Evolutionary conservation across 306 rosid species (phyloP), one percentile per base, ranked within the genome.

Genomic region (Lathyrus aphaca): DNA sequence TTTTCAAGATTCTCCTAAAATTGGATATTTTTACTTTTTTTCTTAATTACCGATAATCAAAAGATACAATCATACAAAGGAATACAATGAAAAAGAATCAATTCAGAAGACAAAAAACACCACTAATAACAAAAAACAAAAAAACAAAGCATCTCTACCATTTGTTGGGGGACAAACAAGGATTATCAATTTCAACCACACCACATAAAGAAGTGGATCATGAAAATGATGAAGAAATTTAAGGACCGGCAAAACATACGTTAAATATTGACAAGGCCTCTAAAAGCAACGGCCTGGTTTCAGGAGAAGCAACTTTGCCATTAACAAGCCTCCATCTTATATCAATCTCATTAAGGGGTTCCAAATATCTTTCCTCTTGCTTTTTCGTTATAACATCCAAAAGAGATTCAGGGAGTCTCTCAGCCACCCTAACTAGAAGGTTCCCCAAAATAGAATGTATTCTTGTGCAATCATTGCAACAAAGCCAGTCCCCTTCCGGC

Each of bases 401-500:
- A 43, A 81, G 91, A 60, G 89, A 76, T 54, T 89, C 90, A 21
- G 90, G 95, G 71, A 94, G 92, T 77, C 80, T 87, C 77, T 94
- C 97, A 61, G 85, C 83, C 70, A 80, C 95, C 75, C 81, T 70
- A 51, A 78, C 71, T 53, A 94, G 84, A 63, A 89, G 81, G 78
- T 86, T 85, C 82, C 81, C 88, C 81, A 94, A 74, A 78, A 83
- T 81, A 68, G 91, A 74, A 74, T 91, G 91, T 84, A 94, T 90
- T 78, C 76, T 89, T 64, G 73, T 74, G 87, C 99, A 94, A 32
- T 86, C 96, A 27, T 40, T 40, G 81, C 96, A 81, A 87, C 99
- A 94, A 79, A 94, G 84, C 99, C 99, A 94, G 80, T 88, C 84
- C 77, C 97, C 97, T 76, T 80, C 83, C 10, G 99, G 99, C 81